phyloP scores from a whole-genome alignment of 75 land plant species.

The Picea sitchensis region DNA sequence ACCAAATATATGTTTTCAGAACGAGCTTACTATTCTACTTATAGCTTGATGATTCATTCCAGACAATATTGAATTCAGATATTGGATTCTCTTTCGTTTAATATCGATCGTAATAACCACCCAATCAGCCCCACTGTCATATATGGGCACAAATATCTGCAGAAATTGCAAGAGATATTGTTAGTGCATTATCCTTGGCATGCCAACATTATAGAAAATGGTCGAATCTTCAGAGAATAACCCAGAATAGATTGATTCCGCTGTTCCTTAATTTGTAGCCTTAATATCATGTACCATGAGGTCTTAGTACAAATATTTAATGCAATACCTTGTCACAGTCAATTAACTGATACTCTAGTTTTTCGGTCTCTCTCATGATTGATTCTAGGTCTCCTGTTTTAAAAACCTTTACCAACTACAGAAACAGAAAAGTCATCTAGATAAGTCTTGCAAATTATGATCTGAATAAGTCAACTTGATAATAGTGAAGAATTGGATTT shows the following conservation, averaged over 20 bases:
- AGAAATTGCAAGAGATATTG: not conserved
- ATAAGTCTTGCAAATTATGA: too few relatives aligned
- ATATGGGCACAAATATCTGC: slow-evolving; percentile 3
- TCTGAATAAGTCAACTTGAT: too few relatives aligned
- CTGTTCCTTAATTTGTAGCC: too few relatives aligned
- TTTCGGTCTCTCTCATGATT: not conserved
- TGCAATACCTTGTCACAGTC: not conserved
- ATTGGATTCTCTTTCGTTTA: not conserved
- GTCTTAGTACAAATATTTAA: too few relatives aligned
- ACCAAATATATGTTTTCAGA: too few relatives aligned
- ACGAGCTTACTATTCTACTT: not conserved
- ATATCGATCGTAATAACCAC: not conserved
- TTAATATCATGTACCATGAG: too few relatives aligned
- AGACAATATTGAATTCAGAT: not conserved
- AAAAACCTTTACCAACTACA: not conserved
- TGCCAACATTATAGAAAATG: too few relatives aligned
- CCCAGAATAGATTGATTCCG: too few relatives aligned
- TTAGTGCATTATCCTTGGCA: too few relatives aligned
- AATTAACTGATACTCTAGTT: not conserved
- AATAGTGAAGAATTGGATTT: too few relatives aligned
- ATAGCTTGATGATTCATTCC: not conserved
- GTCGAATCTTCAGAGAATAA: too few relatives aligned
- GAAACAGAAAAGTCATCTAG: not conserved
- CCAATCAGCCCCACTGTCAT: not conserved
- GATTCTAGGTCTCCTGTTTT: not conserved